Evolutionary conservation across 2,329 filamentous ascomycete species (phyloP).

Genomic region (Pseudogymnoascus sp.): DNA sequence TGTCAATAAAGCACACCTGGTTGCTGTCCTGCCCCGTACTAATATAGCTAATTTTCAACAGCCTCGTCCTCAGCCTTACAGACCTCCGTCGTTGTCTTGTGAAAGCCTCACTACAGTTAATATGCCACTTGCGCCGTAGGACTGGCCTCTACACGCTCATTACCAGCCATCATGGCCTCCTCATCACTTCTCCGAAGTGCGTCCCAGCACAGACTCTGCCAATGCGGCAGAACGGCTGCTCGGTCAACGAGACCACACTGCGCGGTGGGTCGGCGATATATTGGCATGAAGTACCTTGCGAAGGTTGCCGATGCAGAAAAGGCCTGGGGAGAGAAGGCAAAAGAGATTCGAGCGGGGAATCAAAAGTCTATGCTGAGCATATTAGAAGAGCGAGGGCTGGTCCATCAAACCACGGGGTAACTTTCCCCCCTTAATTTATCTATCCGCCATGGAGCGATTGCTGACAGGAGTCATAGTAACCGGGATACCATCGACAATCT

Average conservation of each 20-base stretch:
- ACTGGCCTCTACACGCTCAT: slow-evolving; percentile 1
- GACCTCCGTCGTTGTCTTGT: background rate
- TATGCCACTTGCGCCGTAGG: background rate
- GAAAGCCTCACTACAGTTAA: background rate
- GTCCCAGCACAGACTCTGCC: slow-evolving; percentile 19
- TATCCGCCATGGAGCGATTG: background rate
- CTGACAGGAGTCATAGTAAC: slow-evolving; percentile 16
- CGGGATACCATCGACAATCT: slow-evolving; percentile 53
- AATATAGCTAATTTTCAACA: slow-evolving; percentile 7
- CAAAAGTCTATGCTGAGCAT: slow-evolving; percentile 51
- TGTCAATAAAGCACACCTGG: background rate
- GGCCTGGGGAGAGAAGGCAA: slow-evolving; percentile 43
- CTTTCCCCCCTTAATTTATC: slow-evolving; percentile 21
- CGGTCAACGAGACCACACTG: slow-evolving; percentile 16
- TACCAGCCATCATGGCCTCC: slow-evolving; percentile 23
- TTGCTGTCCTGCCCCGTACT: background rate
- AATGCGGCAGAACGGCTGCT: slow-evolving; percentile 27
- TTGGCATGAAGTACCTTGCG: slow-evolving; percentile 30
- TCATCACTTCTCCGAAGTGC: slow-evolving; percentile 22
- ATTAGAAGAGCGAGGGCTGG: slow-evolving; percentile 63
- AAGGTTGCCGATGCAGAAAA: slow-evolving; percentile 26
- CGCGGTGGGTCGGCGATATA: slow-evolving; percentile 20
- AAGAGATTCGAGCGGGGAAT: slow-evolving; percentile 43
- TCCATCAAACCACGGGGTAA: slow-evolving; percentile 71
- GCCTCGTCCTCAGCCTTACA: slow-evolving; percentile 2